phyloP scores from a whole-genome alignment of 176 grass and related monocot species.

The Rhynchospora tenuis region DNA sequence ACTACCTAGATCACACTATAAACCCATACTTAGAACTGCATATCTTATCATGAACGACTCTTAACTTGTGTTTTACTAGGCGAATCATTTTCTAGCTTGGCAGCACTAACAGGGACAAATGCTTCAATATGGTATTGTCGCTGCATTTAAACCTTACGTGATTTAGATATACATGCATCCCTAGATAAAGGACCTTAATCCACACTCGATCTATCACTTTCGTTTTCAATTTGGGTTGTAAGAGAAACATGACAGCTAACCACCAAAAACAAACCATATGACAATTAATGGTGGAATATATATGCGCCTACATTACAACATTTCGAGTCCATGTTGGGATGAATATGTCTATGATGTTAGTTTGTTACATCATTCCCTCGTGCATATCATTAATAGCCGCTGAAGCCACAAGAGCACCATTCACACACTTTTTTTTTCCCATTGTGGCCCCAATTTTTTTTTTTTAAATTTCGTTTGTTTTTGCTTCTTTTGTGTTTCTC shows the following conservation, averaged over 20 bases:
- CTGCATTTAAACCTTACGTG: background rate
- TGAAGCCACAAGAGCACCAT: background rate
- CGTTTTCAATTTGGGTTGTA: background rate
- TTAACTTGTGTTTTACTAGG: background rate
- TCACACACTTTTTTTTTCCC: background rate
- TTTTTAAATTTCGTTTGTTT: too few relatives aligned
- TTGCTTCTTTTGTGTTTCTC: background rate
- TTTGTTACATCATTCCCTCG: background rate
- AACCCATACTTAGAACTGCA: background rate
- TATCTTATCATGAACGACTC: background rate
- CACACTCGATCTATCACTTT: background rate
- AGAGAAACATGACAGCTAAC: background rate
- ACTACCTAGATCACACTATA: constrained; percentile 2
- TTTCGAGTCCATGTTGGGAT: background rate
- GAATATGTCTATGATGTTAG: background rate
- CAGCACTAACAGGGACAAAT: background rate
- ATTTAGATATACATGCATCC: background rate
- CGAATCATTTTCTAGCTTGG: background rate
- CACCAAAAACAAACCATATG: background rate
- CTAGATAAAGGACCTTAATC: background rate
- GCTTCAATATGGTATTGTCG: background rate
- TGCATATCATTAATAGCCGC: background rate
- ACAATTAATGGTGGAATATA: too few relatives aligned
- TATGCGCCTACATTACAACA: too few relatives aligned
- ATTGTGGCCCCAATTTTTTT: background rate